Evolutionary conservation across 305 asterid species (phyloP), one percentile per base, ranked within the genome.

Genomic region (Coffea humblotiana): DNA sequence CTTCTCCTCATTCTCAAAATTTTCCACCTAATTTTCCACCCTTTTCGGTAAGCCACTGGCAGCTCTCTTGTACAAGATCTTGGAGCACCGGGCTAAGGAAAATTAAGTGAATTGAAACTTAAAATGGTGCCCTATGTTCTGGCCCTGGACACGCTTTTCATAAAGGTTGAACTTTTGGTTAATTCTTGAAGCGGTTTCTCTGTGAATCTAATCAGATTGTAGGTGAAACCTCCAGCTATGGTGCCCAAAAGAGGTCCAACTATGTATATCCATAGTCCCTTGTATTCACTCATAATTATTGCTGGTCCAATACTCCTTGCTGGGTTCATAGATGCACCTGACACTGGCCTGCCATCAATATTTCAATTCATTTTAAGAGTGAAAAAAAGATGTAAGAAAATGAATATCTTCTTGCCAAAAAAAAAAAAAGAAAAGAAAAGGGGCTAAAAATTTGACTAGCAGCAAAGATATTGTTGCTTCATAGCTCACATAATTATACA

Each of bases 301-400:
- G 97, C 97, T 49, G 98, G 98, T 3, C 97, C 97, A 71, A 94
- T 76, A 76, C 94, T 94, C 86, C 97, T 84, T 25, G 97, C 96
- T 19, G 97, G 98, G 82, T 94, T 94, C 98, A 92, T 91, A 1
- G 97, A 92, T 7, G 93, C 97, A 51, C 98, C 97, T 10, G 98
- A 92, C 45, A 92, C 80, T 9, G 94, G 97, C 87, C 98, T 91
- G 86, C 88, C 82, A 29, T 18, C 32, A 11, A 23, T 43, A 8
- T 76, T 49, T 10, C 2, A 49, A 18, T 56, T 56, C 63, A 16
- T 56, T 23, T 21, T 15, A 19, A 21, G n/a, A 56, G 19, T 56
- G 32, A 4, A 56, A 18, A 1, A 15, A 37, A 16, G 6, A 21
- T 56, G 0, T 1, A 56, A 56, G n/a, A 21, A 15, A 3, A 56